Percentiles rank a stretch among this genome's conserved stretches.
Evolutionary conservation across 495 filamentous ascomycete genomes (phyloP).

Genomic region (Annulohypoxylon bovei): DNA sequence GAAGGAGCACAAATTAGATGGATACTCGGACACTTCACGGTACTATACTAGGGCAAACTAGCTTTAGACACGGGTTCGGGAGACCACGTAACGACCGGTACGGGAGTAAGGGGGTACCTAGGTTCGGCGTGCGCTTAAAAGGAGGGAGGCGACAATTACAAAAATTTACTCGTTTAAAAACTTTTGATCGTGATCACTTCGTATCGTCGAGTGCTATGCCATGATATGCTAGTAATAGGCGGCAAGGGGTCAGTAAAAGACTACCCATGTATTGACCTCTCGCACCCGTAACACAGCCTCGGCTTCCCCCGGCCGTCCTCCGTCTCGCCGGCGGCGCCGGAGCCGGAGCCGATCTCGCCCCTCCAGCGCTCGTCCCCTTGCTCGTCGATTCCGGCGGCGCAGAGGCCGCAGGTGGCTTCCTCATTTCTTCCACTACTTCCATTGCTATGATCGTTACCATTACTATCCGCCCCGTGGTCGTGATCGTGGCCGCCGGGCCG

Average conservation of each 20-base stretch:
- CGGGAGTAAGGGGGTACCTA: neutral
- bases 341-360: conserved; percentile 55
- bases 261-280: conserved; percentile 57
- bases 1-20: neutral
- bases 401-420: conserved; percentile 55
- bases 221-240: neutral
- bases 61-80: neutral
- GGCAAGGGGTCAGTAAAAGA: neutral
- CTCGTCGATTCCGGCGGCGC: conserved; percentile 60
- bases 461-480: neutral
- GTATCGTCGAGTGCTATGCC: neutral
- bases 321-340: conserved; percentile 38
- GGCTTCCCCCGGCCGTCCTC: conserved; percentile 16
- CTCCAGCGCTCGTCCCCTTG: conserved; percentile 59
- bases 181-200: neutral
- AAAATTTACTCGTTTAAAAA: neutral
- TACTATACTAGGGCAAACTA: neutral
- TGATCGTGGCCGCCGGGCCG: conserved; percentile 4
- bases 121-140: neutral
- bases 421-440: neutral
- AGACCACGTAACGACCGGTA: neutral
- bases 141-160: neutral
- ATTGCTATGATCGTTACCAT: conserved; percentile 3
- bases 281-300: conserved; percentile 63
- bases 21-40: neutral